A percentile compares a stretch with the other conserved stretches of the same genome.
phyloP scores from a whole-genome alignment of 768 basidiomycete genomes.

The Pisolithus orientalis region DNA sequence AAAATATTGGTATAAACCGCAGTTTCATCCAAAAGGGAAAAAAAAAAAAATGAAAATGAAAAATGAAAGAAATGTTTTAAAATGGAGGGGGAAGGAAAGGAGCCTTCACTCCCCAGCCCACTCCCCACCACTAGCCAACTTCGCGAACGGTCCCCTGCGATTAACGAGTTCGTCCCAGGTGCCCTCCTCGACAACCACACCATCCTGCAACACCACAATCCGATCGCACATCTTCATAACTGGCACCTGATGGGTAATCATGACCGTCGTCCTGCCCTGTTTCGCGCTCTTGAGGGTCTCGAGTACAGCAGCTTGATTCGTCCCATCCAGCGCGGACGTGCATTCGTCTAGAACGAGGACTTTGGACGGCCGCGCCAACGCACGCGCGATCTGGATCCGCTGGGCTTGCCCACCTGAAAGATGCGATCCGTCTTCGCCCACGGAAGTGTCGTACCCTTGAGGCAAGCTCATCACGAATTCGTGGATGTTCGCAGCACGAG shows the following conservation, averaged over 20 bases:
- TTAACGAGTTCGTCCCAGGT: conserved; percentile 65
- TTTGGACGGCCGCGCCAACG: conserved; percentile 66
- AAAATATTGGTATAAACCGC: conserved; percentile 8
- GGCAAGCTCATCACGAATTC: conserved; percentile 79
- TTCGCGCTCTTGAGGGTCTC: conserved; percentile 64
- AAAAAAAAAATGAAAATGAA: background rate
- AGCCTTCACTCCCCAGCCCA: conserved; percentile 35
- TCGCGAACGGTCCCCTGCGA: conserved; percentile 65
- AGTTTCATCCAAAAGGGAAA: background rate
- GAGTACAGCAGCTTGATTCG: conserved; percentile 78
- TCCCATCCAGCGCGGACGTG: conserved; percentile 84
- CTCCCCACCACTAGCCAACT: conserved; percentile 74
- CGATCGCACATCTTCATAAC: conserved; percentile 93
- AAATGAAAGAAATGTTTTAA: background rate
- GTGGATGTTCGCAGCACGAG: conserved; percentile 74
- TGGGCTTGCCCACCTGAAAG: conserved; percentile 96
- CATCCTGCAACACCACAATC: conserved; percentile 76
- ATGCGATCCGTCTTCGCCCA: conserved; percentile 89
- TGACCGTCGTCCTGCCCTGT: conserved; percentile 73
- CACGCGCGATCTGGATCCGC: conserved; percentile 85
- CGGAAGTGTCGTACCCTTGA: conserved; percentile 77
- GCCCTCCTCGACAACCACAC: conserved; percentile 73
- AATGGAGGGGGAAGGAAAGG: background rate
- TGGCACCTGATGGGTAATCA: conserved; percentile 89
- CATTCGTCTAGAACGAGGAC: conserved; percentile 91